A percentile compares a stretch with the other conserved stretches of the same genome.
phyloP scores from a whole-genome alignment of 768 basidiomycete species.

The Phaeotremella fagi region DNA sequence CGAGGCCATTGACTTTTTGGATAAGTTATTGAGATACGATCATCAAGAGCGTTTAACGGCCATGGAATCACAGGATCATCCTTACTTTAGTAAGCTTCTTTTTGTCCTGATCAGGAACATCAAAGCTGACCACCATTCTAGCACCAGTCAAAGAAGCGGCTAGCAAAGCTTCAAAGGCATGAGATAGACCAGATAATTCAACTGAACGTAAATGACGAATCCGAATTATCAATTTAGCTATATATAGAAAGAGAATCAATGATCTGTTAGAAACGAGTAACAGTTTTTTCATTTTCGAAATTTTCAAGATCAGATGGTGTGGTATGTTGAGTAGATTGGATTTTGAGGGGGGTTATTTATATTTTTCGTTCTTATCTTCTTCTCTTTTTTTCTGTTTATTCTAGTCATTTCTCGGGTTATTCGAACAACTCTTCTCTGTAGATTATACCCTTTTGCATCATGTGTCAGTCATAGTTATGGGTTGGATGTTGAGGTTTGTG shows the following conservation, averaged over 20 bases:
- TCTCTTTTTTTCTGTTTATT: neutral
- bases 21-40: slow-evolving; percentile 92
- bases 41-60: slow-evolving; percentile 96
- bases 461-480: no score
- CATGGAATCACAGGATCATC: slow-evolving; percentile 81
- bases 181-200: neutral
- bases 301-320: no score
- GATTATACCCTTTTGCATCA: neutral
- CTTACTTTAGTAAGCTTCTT: slow-evolving; percentile 64
- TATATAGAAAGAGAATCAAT: no score
- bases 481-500: no score
- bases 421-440: no score
- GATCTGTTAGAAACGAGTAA: no score
- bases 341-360: no score
- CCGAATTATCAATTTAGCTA: no score
- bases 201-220: no score
- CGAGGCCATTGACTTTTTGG: slow-evolving; percentile 92
- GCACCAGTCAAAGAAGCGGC: slow-evolving; percentile 36
- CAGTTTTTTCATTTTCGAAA: no score
- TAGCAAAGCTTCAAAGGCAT: neutral
- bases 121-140: neutral
- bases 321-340: no score
- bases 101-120: neutral
- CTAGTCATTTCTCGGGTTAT: neutral
- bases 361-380: no score